Evolutionary conservation across 176 grass and related monocot species (phyloP).

Genomic region (Zoysia japonica): DNA sequence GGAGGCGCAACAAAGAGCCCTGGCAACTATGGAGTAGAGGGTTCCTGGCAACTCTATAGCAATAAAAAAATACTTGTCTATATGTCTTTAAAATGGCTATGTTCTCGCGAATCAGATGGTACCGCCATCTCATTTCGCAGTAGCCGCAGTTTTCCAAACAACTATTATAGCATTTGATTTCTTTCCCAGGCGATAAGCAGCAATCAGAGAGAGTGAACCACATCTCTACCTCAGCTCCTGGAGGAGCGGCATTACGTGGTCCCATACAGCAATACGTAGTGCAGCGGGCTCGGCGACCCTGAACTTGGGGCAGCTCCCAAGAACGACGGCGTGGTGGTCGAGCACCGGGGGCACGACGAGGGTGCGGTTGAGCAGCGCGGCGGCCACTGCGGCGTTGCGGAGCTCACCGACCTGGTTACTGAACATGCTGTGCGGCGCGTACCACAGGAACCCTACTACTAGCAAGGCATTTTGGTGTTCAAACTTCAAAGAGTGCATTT

Average conservation of each 20-base stretch:
- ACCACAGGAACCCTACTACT: constrained; percentile 80
- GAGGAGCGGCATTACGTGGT: constrained; percentile 77
- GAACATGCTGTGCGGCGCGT: constrained; percentile 94
- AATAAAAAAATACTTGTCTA: too few species aligned
- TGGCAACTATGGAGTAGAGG: background rate
- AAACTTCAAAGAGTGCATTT: too few species aligned
- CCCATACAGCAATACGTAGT: constrained; percentile 73
- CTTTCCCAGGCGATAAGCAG: background rate
- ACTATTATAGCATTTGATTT: background rate
- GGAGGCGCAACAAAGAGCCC: too few species aligned
- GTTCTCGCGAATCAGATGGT: background rate
- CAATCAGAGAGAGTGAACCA: background rate
- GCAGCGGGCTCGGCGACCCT: constrained; percentile 63
- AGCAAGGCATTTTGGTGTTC: background rate
- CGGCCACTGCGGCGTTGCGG: constrained; percentile 70
- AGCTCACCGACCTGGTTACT: constrained; percentile 92
- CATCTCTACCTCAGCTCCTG: constrained; percentile 60
- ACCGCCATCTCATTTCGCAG: background rate
- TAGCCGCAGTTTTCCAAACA: background rate
- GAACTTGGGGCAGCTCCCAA: constrained; percentile 96
- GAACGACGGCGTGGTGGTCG: constrained; percentile 86
- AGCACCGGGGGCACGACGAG: constrained; percentile 86
- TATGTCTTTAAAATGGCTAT: background rate
- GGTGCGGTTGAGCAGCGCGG: constrained; percentile 83
- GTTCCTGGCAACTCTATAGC: background rate